Conservation (phyloP, 805 yeast species). For the Yarrowia osloensis region DNA sequence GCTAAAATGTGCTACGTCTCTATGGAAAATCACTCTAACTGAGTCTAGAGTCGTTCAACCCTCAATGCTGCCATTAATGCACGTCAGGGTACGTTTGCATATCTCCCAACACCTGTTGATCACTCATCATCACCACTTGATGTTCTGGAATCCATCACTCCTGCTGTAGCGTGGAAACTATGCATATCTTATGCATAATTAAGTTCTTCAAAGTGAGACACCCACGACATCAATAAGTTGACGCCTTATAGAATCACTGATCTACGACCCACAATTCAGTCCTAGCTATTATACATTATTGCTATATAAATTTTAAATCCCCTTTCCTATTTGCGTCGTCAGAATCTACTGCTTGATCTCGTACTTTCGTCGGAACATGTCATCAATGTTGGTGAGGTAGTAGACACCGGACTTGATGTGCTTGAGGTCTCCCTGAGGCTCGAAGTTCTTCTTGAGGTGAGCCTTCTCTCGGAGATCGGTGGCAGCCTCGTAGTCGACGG, state of each 20-base stretch:
- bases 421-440: conserved; percentile 79
- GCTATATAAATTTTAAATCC: conserved; percentile 15
- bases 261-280: background rate
- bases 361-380: conserved; percentile 82
- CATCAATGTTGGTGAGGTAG: conserved; percentile 82
- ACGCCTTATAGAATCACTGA: background rate
- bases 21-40: too few relatives aligned
- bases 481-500: conserved; percentile 79
- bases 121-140: background rate
- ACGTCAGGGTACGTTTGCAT: too few relatives aligned
- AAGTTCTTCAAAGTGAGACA: conserved; percentile 2
- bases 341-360: conserved; percentile 58
- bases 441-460: conserved; percentile 75
- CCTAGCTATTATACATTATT: conserved; percentile 23
- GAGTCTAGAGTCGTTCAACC: too few relatives aligned
- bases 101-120: background rate
- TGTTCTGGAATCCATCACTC: background rate
- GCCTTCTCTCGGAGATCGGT: conserved; percentile 85
- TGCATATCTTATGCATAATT: background rate
- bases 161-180: background rate
- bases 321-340: background rate
- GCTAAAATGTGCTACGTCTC: too few relatives aligned
- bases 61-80: too few relatives aligned
- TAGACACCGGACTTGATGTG: conserved; percentile 72
- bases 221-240: background rate